Evolutionary conservation across 2,329 filamentous ascomycete species (phyloP).

Genomic region (Pestalotiopsis fici): DNA sequence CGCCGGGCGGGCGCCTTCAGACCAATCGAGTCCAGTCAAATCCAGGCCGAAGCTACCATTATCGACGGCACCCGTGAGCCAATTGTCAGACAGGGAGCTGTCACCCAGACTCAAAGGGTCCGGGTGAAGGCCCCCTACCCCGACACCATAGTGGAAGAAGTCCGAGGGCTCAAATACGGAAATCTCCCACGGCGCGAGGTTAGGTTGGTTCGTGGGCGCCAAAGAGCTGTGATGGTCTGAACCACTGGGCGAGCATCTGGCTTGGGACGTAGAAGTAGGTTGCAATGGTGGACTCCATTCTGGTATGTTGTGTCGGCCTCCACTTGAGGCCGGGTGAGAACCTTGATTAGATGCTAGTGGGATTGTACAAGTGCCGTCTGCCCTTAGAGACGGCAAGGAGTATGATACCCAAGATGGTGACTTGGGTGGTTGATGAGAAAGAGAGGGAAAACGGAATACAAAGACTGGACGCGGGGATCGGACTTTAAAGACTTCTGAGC

Average conservation of each 20-base stretch:
- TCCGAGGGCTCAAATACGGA: conserved; percentile 16
- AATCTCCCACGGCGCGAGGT: conserved; percentile 15
- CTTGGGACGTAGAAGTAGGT: conserved; percentile 15
- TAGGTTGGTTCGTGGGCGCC: conserved; percentile 21
- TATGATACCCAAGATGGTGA: conserved; percentile 6
- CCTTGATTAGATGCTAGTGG: conserved; percentile 18
- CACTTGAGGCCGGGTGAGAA: conserved; percentile 29
- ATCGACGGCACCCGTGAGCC: conserved; percentile 20
- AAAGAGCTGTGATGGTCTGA: conserved; percentile 18
- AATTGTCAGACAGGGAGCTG: conserved; percentile 5
- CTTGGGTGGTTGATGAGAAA: conserved; percentile 10
- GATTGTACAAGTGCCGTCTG: conserved; percentile 28
- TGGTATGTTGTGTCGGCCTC: conserved; percentile 30
- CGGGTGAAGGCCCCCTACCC: neutral
- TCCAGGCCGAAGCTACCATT: conserved; percentile 27
- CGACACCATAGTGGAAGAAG: conserved; percentile 13
- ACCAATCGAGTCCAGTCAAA: conserved; percentile 14
- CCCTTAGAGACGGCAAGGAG: conserved; percentile 20
- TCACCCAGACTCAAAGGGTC: neutral
- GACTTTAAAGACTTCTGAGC: conserved; percentile 1
- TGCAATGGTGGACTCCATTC: conserved; percentile 20
- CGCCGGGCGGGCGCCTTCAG: conserved; percentile 3
- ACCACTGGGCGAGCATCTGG: conserved; percentile 19
- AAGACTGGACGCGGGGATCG: neutral
- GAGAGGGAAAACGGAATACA: conserved; percentile 1